Percentiles rank a stretch among this genome's conserved stretches.
Evolutionary conservation across 2,329 filamentous ascomycete genomes (phyloP).

Genomic region (Alternaria incomplexa): DNA sequence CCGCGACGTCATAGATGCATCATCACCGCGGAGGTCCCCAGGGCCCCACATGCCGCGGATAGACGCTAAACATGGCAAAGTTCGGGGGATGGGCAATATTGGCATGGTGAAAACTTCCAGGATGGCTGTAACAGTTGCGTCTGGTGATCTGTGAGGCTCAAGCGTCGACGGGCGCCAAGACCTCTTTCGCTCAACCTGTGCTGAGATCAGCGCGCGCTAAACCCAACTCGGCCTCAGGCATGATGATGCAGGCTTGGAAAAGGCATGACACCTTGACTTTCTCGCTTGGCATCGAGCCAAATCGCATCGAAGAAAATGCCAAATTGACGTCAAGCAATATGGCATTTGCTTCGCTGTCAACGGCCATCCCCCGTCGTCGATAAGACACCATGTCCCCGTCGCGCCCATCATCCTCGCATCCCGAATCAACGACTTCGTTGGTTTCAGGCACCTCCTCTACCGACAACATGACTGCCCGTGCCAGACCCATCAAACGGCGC

Average conservation of each 20-base stretch:
- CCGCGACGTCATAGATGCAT: conserved; percentile 15
- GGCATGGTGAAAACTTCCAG: background rate
- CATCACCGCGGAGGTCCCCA: conserved; percentile 1
- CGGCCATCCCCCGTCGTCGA: background rate
- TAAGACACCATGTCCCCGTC: background rate
- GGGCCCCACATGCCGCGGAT: background rate
- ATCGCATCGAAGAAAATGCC: background rate
- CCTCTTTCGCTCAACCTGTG: background rate
- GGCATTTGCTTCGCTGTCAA: background rate
- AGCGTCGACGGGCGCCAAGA: background rate
- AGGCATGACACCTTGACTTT: conserved; percentile 11
- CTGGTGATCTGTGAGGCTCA: background rate
- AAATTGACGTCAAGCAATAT: conserved; percentile 15
- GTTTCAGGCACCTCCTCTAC: background rate
- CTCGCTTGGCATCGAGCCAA: conserved; percentile 1
- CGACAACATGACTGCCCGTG: conserved; percentile 9
- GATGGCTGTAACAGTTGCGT: background rate
- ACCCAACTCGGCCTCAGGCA: background rate
- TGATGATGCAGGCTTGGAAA: background rate
- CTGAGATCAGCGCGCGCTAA: background rate
- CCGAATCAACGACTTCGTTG: background rate
- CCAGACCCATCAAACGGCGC: conserved; percentile 10
- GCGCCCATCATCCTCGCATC: background rate
- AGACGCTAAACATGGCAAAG: background rate
- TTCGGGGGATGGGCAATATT: background rate